Percentiles rank a stretch among this genome's conserved stretches.
phyloP scores from a whole-genome alignment of 176 grass and related monocot species.

The Aechmea fasciata region DNA sequence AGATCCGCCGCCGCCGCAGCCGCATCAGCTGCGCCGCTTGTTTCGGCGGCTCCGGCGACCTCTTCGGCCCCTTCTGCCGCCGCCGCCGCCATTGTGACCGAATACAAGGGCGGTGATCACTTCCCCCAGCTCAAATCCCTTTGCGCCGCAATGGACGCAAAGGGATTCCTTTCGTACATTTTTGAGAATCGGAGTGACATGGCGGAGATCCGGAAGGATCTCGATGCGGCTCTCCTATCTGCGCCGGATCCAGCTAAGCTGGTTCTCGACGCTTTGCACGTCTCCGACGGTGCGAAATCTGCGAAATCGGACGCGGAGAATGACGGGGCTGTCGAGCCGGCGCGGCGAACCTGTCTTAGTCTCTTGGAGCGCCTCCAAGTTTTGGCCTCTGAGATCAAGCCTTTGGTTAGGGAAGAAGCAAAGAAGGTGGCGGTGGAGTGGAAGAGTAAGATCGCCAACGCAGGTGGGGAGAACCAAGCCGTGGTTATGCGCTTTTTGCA shows the following conservation, averaged over 20 bases:
- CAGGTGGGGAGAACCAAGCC: neutral
- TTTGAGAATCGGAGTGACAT: neutral
- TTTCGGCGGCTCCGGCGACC: neutral
- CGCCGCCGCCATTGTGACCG: neutral
- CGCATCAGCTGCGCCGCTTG: neutral
- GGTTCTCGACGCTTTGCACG: constrained; percentile 6
- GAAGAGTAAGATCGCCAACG: neutral
- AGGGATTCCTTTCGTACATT: constrained; percentile 2
- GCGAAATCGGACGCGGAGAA: neutral
- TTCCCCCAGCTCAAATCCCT: neutral
- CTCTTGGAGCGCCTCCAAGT: constrained; percentile 1
- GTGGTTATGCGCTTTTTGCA: constrained; percentile 4
- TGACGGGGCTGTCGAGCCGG: constrained; percentile 2
- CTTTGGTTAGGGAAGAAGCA: neutral
- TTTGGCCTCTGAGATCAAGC: neutral
- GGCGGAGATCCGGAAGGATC: neutral
- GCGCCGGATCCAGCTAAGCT: constrained; percentile 7
- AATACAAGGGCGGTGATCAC: neutral
- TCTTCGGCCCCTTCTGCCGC: neutral
- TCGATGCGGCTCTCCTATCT: neutral
- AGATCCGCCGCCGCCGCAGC: neutral
- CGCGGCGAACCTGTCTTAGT: constrained; percentile 11
- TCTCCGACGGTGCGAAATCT: neutral
- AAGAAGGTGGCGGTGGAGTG: constrained; percentile 9
- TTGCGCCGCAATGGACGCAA: constrained; percentile 3